Evolutionary conservation across 345 rosid species (phyloP).

Genomic region (Erysimum cheiranthoides): DNA sequence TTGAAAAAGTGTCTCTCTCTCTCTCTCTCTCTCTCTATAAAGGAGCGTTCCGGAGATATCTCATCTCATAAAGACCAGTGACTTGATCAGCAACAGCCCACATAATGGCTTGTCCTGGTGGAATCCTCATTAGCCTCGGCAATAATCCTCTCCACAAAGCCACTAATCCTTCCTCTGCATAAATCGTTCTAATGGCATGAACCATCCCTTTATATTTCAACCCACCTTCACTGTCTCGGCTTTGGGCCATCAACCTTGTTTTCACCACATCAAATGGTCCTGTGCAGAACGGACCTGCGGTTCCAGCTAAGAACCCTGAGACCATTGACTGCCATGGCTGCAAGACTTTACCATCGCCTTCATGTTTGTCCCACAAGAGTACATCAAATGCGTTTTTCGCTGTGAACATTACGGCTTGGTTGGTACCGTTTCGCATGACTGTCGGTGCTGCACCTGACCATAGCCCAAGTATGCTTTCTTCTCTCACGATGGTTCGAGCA

Average conservation of each 20-base stretch:
- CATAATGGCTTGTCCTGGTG: constrained; percentile 98
- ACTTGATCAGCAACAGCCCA: constrained; percentile 99
- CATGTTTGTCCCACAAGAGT: constrained; percentile 88
- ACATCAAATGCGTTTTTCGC: constrained; percentile 87
- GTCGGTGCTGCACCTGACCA: constrained; percentile 99
- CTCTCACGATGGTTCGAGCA: constrained; percentile 65
- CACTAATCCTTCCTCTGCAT: constrained; percentile 78
- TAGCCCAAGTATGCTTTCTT: constrained; percentile 83
- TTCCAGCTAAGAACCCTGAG: constrained; percentile 94
- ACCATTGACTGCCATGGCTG: constrained; percentile 98
- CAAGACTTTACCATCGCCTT: constrained; percentile 85
- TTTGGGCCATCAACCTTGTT: constrained; percentile 96
- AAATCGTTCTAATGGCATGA: constrained; percentile 82
- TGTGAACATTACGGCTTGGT: constrained; percentile 97
- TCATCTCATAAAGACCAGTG: constrained; percentile 79
- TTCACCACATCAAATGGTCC: constrained; percentile 99
- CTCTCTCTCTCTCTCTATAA: constrained; percentile 32
- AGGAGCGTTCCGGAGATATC: constrained; percentile 54
- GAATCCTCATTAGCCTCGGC: constrained; percentile 97
- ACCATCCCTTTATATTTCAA: constrained; percentile 89
- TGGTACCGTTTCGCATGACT: constrained; percentile 95
- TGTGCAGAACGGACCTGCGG: constrained; percentile 89
- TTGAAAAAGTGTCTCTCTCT: not conserved
- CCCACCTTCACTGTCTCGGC: constrained; percentile 56
- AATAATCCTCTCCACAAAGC: constrained; percentile 93